phyloP scores from a whole-genome alignment of 192 early-diverging fungal species.

The Rhizophagus clarus region DNA sequence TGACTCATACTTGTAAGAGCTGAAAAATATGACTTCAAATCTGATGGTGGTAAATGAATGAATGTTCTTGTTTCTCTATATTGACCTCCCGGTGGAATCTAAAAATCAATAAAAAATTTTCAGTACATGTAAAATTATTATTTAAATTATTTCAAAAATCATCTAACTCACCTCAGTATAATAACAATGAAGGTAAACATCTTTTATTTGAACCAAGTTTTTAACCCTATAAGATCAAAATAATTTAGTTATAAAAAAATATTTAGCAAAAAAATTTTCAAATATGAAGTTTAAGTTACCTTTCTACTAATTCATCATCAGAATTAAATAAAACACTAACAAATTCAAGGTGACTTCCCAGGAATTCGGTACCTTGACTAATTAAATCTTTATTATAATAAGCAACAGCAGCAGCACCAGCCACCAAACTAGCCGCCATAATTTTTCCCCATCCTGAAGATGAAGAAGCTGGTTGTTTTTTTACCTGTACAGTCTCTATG shows the following conservation, averaged over 20 bases:
- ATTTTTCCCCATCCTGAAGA: conserved; percentile 20
- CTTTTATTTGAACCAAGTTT: not conserved
- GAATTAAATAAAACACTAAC: conserved; percentile 50
- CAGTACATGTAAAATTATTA: not conserved
- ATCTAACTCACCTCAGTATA: conserved; percentile 40
- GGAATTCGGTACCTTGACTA: conserved; percentile 35
- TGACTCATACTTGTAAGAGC: conserved; percentile 28
- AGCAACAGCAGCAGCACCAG: conserved; percentile 41
- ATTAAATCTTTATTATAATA: conserved; percentile 43
- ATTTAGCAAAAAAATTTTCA: not conserved
- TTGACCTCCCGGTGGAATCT: conserved; percentile 36
- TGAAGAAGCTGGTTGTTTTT: not conserved
- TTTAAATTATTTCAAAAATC: not conserved
- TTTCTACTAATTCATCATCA: conserved; percentile 41
- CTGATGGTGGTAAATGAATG: conserved; percentile 29
- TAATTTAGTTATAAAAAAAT: not conserved
- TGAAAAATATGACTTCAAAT: conserved; percentile 33
- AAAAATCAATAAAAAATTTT: conserved; percentile 1
- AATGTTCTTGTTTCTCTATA: conserved; percentile 35
- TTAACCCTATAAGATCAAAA: conserved; percentile 1
- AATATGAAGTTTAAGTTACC: conserved; percentile 36
- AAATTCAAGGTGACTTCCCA: conserved; percentile 52
- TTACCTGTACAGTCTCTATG: too few relatives aligned
- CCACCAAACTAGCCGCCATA: conserved; percentile 43
- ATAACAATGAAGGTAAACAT: conserved; percentile 42